Base-by-base conservation (phyloP, 2,329 filamentous ascomycete species). In the Xylariaceae sp. region DNA sequence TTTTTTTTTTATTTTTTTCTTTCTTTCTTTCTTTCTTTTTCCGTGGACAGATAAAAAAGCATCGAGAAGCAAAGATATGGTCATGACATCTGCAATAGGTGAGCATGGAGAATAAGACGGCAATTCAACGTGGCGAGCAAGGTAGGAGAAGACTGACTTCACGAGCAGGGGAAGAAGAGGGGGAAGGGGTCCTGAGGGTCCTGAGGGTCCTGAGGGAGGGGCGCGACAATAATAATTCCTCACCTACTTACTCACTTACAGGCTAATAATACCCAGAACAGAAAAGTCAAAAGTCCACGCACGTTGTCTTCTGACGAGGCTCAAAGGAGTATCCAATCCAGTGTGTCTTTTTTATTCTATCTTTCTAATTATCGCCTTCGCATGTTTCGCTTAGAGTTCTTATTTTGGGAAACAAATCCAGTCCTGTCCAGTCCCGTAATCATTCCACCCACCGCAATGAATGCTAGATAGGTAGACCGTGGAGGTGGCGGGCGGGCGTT, bases 371-470 rank as follows among this genome's bases (percentile, higher is more conserved):
- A 19, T n/a, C 39, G 39, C 39, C 39, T 19, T 41, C 19, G 19
- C 19, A 19, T 19, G 40, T 29, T 49, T 58, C 54, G 51, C 54
- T 51, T 41, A 42, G 29, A 8, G 43, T 51, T 43, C 47, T 56
- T 58, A 43, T 54, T 57, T 55, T 54, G 51, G 55, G 51, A 55
- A 57, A 19, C 37, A 44, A 41, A 43, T 35, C 6, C 32, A 35
- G 2, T 35, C 32, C 9, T 35, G 32, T 35, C 19, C 19, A 19
- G 19, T 19, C 19, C 19, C 19, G 19, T 19, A 19, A 19, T 19
- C 35, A 37, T 37, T 19, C 19, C 35, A 37, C 27, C 26, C 34
- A 45, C 35, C 43, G 48, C 12, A 51, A 45, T 29, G 29, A 45
- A 29, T 45, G 43, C 30, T 5, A 45, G 29, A 19, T 19, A 19